These are phyloP conservation scores for Xylariaceae sp. DNA, from an alignment of 2,329 filamentous ascomycete species.

Conservation along the genomic window DNA sequence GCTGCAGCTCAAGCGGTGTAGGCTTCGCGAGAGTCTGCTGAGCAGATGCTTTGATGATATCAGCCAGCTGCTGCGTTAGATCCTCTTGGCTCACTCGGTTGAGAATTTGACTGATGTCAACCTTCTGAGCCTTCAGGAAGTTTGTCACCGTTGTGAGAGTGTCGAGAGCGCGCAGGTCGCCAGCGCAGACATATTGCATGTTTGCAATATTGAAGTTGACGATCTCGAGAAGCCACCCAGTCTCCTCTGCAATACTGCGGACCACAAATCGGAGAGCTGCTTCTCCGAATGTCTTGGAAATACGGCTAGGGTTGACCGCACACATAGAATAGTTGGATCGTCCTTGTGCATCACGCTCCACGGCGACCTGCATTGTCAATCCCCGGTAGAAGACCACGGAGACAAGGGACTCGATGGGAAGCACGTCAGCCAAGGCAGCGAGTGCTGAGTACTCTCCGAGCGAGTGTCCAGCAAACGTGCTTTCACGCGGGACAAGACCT, in stretches of 20 bases:
- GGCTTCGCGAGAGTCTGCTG: conserved; percentile 87
- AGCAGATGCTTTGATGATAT: conserved; percentile 87
- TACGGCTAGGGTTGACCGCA: conserved; percentile 95
- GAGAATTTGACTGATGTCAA: conserved; percentile 92
- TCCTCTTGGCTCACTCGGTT: conserved; percentile 82
- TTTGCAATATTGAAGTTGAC: conserved; percentile 90
- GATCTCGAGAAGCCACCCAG: conserved; percentile 94
- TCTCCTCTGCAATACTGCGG: conserved; percentile 89
- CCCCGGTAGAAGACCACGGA: conserved; percentile 99
- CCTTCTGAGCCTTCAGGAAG: conserved; percentile 93
- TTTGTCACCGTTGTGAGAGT: conserved; percentile 79
- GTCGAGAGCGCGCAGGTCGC: conserved; percentile 67
- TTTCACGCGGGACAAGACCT: conserved; percentile 91
- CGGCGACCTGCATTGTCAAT: conserved; percentile 97
- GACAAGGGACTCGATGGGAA: conserved; percentile 98
- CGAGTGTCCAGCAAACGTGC: conserved; percentile 96
- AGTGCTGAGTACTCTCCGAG: conserved; percentile 97
- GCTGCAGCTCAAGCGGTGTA: conserved; percentile 80
- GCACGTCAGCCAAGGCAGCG: conserved; percentile 92
- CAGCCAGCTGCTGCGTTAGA: conserved; percentile 81
- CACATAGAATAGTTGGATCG: conserved; percentile 99
- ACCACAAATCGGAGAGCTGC: conserved; percentile 95
- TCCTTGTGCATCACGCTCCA: conserved; percentile 88
- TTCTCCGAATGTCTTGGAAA: conserved; percentile 98
- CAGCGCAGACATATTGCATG: conserved; percentile 71